phyloP scores from a whole-genome alignment of 139 green algal species.

The Diplosphaera chodatii region DNA sequence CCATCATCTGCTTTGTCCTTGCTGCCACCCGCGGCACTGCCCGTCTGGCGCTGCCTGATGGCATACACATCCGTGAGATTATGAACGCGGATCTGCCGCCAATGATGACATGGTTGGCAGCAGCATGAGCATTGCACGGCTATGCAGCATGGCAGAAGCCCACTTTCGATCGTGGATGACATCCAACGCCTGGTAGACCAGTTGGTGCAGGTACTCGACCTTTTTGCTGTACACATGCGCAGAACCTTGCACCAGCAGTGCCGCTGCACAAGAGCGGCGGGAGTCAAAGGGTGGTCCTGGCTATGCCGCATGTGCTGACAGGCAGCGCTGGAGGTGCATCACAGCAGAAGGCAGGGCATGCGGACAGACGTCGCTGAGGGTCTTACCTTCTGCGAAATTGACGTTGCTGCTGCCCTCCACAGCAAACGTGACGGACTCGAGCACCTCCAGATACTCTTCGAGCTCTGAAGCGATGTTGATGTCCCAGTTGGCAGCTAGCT shows the following conservation, averaged over 20 bases:
- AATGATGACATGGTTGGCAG: not conserved
- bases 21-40: not conserved
- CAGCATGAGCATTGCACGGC: no score
- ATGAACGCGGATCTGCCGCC: not conserved
- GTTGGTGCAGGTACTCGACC: conserved; percentile 77
- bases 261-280: conserved; percentile 24
- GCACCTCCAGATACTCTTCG: conserved; percentile 77
- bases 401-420: conserved; percentile 56
- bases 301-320: no score
- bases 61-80: no score
- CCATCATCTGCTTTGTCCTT: conserved; percentile 11
- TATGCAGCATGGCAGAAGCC: conserved; percentile 14
- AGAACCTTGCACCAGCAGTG: conserved; percentile 63
- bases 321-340: no score
- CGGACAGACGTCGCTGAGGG: no score
- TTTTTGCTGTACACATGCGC: conserved; percentile 81
- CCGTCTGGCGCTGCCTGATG: conserved; percentile 16
- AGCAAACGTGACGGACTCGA: conserved; percentile 63
- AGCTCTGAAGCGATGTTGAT: conserved; percentile 80
- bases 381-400: conserved; percentile 76
- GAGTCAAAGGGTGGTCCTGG: no score
- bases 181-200: conserved; percentile 70
- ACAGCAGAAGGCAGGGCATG: no score
- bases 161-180: conserved; percentile 30
- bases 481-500: conserved; percentile 80